These are phyloP conservation scores for Sclerospora graminicola DNA, from an alignment of 352 stramenopile species.

Conservation along the genomic window DNA sequence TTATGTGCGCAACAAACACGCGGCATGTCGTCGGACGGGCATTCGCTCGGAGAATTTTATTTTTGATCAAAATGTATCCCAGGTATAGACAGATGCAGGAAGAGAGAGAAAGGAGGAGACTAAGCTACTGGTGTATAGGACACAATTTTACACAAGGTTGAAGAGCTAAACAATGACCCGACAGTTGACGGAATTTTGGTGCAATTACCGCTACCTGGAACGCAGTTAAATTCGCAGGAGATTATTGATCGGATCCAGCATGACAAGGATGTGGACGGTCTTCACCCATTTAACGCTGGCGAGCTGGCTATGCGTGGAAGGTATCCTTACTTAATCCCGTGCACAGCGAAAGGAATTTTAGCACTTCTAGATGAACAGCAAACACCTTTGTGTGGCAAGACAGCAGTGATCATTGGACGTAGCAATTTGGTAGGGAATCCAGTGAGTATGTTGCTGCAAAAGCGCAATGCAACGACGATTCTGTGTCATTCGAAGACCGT, in stretches of 20 bases:
- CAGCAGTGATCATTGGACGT: conserved; percentile 94
- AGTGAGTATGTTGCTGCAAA: conserved; percentile 91
- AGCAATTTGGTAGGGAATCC: conserved; percentile 97
- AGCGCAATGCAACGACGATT: conserved; percentile 95
- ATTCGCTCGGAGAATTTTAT: conserved; percentile 88
- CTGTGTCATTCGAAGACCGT: conserved; percentile 94
- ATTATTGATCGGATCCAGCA: conserved; percentile 91
- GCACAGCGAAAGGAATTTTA: conserved; percentile 96
- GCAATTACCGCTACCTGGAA: conserved; percentile 88
- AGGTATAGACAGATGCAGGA: conserved; percentile 26
- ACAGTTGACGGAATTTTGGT: conserved; percentile 80
- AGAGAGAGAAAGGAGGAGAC: not conserved
- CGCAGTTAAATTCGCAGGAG: conserved; percentile 85
- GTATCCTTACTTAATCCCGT: conserved; percentile 88
- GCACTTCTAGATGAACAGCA: conserved; percentile 88
- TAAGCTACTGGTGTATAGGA: conserved; percentile 18
- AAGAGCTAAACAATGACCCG: conserved; percentile 64
- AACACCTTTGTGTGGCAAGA: conserved; percentile 89
- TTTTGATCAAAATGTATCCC: conserved; percentile 45
- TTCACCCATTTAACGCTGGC: conserved; percentile 96
- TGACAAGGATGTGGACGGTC: conserved; percentile 97
- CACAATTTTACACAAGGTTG: conserved; percentile 50
- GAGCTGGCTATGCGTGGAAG: conserved; percentile 81
- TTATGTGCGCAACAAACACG: conserved; percentile 98
- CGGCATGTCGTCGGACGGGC: conserved; percentile 90